Evolutionary conservation across 305 asterid species (phyloP).

Genomic region (Solanum hybrid): DNA sequence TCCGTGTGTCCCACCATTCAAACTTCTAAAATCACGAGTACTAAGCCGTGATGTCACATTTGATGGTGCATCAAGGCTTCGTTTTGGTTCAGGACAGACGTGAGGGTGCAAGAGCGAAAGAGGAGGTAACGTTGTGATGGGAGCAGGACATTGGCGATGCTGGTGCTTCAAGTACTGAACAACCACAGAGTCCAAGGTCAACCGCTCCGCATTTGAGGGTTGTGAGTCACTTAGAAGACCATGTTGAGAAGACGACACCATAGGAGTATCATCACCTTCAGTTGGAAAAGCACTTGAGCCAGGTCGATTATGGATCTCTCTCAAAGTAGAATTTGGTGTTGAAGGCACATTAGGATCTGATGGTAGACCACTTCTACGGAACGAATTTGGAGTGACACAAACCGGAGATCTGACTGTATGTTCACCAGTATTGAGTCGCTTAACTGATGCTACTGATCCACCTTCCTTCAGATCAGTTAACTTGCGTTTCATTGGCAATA

Average conservation of each 20-base stretch:
- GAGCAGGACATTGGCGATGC: slow-evolving; percentile 98
- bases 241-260: slow-evolving; percentile 37
- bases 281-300: slow-evolving; percentile 26
- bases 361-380: slow-evolving; percentile 46
- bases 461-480: slow-evolving; percentile 55
- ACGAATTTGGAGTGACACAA: slow-evolving; percentile 37
- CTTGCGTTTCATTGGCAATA: slow-evolving; percentile 83
- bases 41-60: slow-evolving; percentile 86
- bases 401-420: slow-evolving; percentile 46
- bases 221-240: slow-evolving; percentile 57
- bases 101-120: slow-evolving; percentile 96
- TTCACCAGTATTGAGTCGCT: slow-evolving; percentile 73
- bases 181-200: slow-evolving; percentile 79
- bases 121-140: slow-evolving; percentile 97
- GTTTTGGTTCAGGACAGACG: slow-evolving; percentile 87
- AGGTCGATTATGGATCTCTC: slow-evolving; percentile 41
- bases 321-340: slow-evolving; percentile 39
- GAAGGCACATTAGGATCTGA: slow-evolving; percentile 42
- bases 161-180: slow-evolving; percentile 96
- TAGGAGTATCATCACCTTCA: slow-evolving; percentile 49
- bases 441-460: slow-evolving; percentile 40
- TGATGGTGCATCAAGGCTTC: slow-evolving; percentile 92
- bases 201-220: slow-evolving; percentile 54
- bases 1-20: slow-evolving; percentile 76
- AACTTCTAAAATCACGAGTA: slow-evolving; percentile 75